These are phyloP conservation scores for Caloboletus inedulis DNA, from an alignment of 1,284 basidiomycete genomes.

Conservation along the genomic window DNA sequence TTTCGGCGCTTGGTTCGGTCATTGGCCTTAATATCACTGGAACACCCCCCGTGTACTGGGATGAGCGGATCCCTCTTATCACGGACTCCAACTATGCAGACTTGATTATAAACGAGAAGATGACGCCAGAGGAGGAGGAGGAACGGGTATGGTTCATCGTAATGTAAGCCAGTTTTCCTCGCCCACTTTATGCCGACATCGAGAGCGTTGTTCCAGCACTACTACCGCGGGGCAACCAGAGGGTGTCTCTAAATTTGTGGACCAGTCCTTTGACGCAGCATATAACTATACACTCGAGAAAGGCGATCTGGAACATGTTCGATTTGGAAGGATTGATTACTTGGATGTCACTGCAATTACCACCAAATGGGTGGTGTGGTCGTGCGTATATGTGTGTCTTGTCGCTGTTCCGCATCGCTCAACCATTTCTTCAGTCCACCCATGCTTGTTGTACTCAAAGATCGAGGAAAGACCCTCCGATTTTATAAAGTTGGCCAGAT, in stretches of 20 bases:
- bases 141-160: slow-evolving; percentile 68
- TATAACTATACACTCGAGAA: slow-evolving; percentile 59
- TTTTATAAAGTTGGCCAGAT: slow-evolving; percentile 68
- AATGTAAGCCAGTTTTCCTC: slow-evolving; percentile 48
- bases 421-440: slow-evolving; percentile 52
- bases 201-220: slow-evolving; percentile 42
- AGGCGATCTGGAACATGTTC: slow-evolving; percentile 65
- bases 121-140: slow-evolving; percentile 60
- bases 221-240: slow-evolving; percentile 57
- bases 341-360: slow-evolving; percentile 74
- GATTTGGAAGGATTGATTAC: slow-evolving; percentile 79
- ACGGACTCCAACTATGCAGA: slow-evolving; percentile 73
- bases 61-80: slow-evolving; percentile 65
- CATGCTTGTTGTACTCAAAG: slow-evolving; percentile 58
- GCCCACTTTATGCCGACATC: slow-evolving; percentile 1
- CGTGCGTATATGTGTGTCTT: slow-evolving; percentile 44
- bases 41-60: slow-evolving; percentile 55
- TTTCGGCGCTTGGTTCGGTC: slow-evolving; percentile 49
- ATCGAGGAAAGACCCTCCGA: slow-evolving; percentile 68
- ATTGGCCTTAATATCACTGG: slow-evolving; percentile 70
- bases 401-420: slow-evolving; percentile 4
- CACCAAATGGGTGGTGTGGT: slow-evolving; percentile 78
- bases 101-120: slow-evolving; percentile 60
- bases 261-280: slow-evolving; percentile 65
- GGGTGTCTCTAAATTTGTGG: slow-evolving; percentile 63